Evolutionary conservation across 2,329 filamentous ascomycete species (phyloP).

Genomic region (Fusarium incarnatum): DNA sequence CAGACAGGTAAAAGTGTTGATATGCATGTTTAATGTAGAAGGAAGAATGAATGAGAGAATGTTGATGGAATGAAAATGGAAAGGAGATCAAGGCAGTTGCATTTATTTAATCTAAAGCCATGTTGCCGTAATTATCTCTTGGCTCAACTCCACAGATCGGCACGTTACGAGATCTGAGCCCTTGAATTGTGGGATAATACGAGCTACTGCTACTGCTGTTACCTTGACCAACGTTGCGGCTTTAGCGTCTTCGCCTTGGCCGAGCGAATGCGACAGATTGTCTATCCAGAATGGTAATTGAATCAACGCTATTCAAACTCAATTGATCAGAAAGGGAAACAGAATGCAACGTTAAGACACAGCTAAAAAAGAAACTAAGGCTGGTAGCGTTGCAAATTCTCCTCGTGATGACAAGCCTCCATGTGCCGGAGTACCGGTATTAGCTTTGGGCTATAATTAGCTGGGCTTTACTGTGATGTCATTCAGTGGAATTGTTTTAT

Average conservation of each 20-base stretch:
- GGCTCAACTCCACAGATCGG: constrained; percentile 17
- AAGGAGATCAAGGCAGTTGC: neutral
- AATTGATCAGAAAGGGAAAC: neutral
- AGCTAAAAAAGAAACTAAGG: neutral
- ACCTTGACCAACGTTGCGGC: constrained; percentile 1
- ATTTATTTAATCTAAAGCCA: constrained; percentile 11
- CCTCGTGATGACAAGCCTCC: constrained; percentile 14
- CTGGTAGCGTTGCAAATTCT: neutral
- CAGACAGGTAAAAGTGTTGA: constrained; percentile 4
- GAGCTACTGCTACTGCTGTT: constrained; percentile 1
- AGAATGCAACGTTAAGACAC: constrained; percentile 17
- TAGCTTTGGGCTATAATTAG: constrained; percentile 30
- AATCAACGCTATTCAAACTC: neutral
- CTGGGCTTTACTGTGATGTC: constrained; percentile 3
- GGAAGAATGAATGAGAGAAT: neutral
- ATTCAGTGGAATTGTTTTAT: neutral
- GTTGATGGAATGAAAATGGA: neutral
- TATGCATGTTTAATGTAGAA: neutral
- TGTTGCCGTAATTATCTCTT: neutral
- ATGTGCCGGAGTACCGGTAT: constrained; percentile 11
- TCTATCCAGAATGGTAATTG: no score
- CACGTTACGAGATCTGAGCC: constrained; percentile 11
- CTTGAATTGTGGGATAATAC: constrained; percentile 3
- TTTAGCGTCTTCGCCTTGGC: neutral
- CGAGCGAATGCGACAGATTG: neutral